Evolutionary conservation across 257 asterid species (phyloP).

Genomic region (Jaltomata sinuosa): DNA sequence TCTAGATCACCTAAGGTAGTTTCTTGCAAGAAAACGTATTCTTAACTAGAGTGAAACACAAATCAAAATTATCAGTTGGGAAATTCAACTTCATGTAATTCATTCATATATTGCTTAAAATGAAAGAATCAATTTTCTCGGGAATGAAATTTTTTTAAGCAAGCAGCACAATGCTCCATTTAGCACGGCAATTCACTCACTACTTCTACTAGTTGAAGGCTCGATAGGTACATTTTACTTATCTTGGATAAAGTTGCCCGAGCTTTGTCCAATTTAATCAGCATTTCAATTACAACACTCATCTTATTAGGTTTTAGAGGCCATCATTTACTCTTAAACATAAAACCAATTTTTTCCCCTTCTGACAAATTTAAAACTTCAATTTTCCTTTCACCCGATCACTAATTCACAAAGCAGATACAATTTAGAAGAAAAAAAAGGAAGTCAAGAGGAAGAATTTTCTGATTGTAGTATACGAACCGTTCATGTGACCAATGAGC

Average conservation of each 20-base stretch:
- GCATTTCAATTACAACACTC: not conserved
- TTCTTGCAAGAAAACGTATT: not conserved
- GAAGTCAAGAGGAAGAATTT: not conserved
- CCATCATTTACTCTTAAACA: not conserved
- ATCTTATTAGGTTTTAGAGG: not conserved
- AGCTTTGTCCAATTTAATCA: not conserved
- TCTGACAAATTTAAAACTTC: not conserved
- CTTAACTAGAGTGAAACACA: not conserved
- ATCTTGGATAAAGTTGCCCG: not conserved
- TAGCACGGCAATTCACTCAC: not conserved
- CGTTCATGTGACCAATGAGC: slow-evolving; percentile 74
- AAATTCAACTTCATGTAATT: not conserved
- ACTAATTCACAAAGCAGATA: not conserved
- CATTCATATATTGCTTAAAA: not conserved
- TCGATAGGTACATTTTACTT: not conserved
- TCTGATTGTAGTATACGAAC: slow-evolving; percentile 8
- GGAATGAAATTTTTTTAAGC: not conserved
- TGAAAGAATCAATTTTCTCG: not conserved
- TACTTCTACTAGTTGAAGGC: not conserved
- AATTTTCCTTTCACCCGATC: not conserved
- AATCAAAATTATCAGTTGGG: not conserved
- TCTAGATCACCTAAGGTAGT: not conserved
- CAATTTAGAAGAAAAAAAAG: not conserved
- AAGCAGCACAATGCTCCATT: not conserved
- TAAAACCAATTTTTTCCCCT: not conserved